Conservation (phyloP, 2,329 filamentous ascomycete genomes). For the Sphaerulina vaccinii region DNA sequence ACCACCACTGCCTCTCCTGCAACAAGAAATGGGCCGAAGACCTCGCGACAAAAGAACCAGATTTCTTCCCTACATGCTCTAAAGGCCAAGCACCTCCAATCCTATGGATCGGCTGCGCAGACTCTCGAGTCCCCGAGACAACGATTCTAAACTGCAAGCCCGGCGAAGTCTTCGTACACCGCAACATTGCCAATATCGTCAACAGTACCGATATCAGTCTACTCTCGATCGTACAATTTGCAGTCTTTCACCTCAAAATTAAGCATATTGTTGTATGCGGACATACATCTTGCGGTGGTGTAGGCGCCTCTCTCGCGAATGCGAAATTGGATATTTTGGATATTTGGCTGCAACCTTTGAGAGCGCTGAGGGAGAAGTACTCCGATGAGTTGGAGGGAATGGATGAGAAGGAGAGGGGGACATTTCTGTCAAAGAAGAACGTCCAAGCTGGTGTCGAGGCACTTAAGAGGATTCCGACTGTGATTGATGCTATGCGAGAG, state of each 20-base stretch:
- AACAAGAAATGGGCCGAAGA: slow-evolving; percentile 71
- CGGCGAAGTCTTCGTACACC: slow-evolving; percentile 84
- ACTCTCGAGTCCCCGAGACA: slow-evolving; percentile 81
- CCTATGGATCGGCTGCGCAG: slow-evolving; percentile 84
- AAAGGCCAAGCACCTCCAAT: slow-evolving; percentile 66
- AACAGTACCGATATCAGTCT: slow-evolving; percentile 73
- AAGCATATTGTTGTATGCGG: slow-evolving; percentile 62
- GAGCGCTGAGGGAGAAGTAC: slow-evolving; percentile 56
- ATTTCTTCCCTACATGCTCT: slow-evolving; percentile 68
- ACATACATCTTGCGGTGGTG: slow-evolving; percentile 61
- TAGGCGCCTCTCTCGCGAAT: slow-evolving; percentile 56
- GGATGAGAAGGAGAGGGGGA: slow-evolving; percentile 49
- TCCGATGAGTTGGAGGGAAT: slow-evolving; percentile 51
- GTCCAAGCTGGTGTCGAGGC: slow-evolving; percentile 67
- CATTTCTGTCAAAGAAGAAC: slow-evolving; percentile 73
- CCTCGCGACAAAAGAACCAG: slow-evolving; percentile 64
- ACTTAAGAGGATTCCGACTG: slow-evolving; percentile 65
- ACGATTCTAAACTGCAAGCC: slow-evolving; percentile 75
- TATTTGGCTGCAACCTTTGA: slow-evolving; percentile 60
- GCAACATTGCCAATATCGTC: slow-evolving; percentile 86
- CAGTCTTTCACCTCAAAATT: slow-evolving; percentile 69
- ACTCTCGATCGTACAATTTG: slow-evolving; percentile 74
- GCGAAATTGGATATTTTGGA: slow-evolving; percentile 59
- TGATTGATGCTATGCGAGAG: slow-evolving; percentile 69
- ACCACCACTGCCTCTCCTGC: slow-evolving; percentile 57